Evolutionary conservation across 176 grass and related monocot genomes (phyloP).

Genomic region (Bolboschoenus planiculmis): DNA sequence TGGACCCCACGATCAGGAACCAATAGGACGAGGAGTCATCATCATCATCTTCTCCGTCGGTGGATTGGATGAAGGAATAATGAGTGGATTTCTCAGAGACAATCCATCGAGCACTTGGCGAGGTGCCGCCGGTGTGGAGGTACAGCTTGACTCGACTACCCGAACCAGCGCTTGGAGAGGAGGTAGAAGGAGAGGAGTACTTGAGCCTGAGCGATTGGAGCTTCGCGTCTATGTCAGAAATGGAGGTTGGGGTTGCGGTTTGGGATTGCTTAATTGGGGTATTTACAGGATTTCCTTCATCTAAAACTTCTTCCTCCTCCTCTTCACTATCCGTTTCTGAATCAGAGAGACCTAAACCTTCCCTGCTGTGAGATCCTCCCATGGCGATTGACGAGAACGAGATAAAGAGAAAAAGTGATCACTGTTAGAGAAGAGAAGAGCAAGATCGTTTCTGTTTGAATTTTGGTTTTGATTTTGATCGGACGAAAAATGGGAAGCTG

Average conservation of each 20-base stretch:
- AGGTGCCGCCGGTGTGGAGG: conserved; percentile 70
- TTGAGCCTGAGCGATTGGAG: conserved; percentile 66
- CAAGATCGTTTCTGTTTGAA: not conserved
- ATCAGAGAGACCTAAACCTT: conserved; percentile 71
- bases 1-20: conserved; percentile 51
- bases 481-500: not conserved
- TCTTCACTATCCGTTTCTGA: conserved; percentile 39
- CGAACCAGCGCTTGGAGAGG: conserved; percentile 1
- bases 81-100: conserved; percentile 44
- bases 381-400: no score
- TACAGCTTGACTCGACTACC: conserved; percentile 47
- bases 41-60: not conserved
- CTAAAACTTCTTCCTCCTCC: conserved; percentile 34
- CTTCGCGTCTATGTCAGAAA: conserved; percentile 58
- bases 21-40: conserved; percentile 22
- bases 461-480: not conserved
- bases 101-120: conserved; percentile 59
- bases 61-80: conserved; percentile 50
- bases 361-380: conserved; percentile 80
- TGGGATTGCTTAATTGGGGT: conserved; percentile 26
- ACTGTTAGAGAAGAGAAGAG: not conserved
- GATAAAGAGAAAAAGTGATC: not conserved
- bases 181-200: conserved; percentile 28
- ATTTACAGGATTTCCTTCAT: not conserved
- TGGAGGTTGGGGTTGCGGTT: conserved; percentile 25